A percentile compares a stretch with the other conserved stretches of the same genome.
These are phyloP conservation scores for Papilionanthe hybrid DNA, from an alignment of 116 monocot genomes.

Conservation along the genomic window DNA sequence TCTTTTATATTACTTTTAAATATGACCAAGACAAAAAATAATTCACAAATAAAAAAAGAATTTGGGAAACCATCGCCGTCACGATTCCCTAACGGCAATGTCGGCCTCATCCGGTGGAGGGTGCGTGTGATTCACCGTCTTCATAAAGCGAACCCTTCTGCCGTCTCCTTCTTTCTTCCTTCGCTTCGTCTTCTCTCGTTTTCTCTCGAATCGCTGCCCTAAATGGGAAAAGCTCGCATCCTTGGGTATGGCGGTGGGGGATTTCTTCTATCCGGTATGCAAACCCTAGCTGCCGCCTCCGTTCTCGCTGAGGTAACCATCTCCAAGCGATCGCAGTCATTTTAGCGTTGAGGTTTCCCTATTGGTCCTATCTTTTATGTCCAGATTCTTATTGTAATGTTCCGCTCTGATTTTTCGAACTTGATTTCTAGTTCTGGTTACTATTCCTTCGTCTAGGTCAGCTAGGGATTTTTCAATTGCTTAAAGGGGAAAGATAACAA, in stretches of 20 bases:
- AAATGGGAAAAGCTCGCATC: background rate
- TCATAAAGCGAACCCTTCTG: slow-evolving; percentile 10
- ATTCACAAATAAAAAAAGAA: background rate
- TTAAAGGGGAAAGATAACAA: background rate
- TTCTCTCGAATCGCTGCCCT: background rate
- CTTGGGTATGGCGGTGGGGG: background rate
- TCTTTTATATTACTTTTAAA: too few relatives aligned
- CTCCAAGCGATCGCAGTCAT: background rate
- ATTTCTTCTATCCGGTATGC: background rate
- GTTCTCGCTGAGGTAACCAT: slow-evolving; percentile 7
- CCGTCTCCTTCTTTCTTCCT: slow-evolving; percentile 4
- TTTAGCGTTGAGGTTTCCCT: background rate
- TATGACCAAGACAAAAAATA: background rate
- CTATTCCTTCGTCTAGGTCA: slow-evolving; percentile 6
- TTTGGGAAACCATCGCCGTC: background rate
- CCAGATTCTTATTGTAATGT: background rate
- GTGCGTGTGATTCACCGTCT: background rate
- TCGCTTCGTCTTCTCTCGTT: background rate
- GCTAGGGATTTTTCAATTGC: slow-evolving; percentile 10
- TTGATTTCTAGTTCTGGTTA: background rate
- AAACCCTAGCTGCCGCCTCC: slow-evolving; percentile 2
- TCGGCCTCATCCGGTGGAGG: slow-evolving; percentile 13
- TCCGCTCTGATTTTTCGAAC: slow-evolving; percentile 5
- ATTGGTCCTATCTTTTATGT: background rate
- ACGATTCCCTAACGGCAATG: slow-evolving; percentile 4